Conservation (phyloP, 768 basidiomycete species). For the Calocybe gangraenosa region DNA sequence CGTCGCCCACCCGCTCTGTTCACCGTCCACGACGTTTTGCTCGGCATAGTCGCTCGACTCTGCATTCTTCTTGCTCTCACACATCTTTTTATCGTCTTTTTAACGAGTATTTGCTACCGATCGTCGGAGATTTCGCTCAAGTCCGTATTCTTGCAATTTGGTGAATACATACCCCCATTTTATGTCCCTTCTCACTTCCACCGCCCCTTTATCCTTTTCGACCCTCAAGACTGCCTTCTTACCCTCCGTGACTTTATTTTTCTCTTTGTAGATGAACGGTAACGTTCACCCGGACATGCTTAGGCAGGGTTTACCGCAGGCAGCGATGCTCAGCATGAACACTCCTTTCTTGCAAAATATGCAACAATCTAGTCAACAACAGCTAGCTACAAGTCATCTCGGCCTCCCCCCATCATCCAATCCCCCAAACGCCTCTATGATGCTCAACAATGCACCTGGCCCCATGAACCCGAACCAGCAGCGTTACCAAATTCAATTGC, state of each 20-base stretch:
- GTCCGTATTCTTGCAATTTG: conserved; percentile 14
- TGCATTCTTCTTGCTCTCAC: conserved; percentile 11
- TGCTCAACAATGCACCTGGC: conserved; percentile 30
- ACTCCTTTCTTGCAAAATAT: conserved; percentile 35
- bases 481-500: conserved; percentile 27
- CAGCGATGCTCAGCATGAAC: conserved; percentile 31
- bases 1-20: conserved; percentile 16
- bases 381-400: conserved; percentile 22
- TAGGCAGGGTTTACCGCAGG: conserved; percentile 36
- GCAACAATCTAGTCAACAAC: conserved; percentile 31
- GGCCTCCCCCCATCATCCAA: conserved; percentile 28
- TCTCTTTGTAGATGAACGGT: conserved; percentile 39
- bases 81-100: conserved; percentile 11
- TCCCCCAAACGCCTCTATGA: conserved; percentile 31
- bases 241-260: conserved; percentile 5
- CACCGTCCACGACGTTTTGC: conserved; percentile 17
- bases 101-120: conserved; percentile 10
- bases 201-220: conserved; percentile 4
- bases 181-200: conserved; percentile 8
- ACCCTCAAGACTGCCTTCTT: conserved; percentile 17
- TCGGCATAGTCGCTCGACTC: conserved; percentile 10
- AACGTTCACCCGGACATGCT: conserved; percentile 45
- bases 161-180: conserved; percentile 18
- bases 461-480: conserved; percentile 18
- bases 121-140: conserved; percentile 20